Base-by-base conservation (phyloP, 768 basidiomycete genomes). In the Sarcomyxa edulis region DNA sequence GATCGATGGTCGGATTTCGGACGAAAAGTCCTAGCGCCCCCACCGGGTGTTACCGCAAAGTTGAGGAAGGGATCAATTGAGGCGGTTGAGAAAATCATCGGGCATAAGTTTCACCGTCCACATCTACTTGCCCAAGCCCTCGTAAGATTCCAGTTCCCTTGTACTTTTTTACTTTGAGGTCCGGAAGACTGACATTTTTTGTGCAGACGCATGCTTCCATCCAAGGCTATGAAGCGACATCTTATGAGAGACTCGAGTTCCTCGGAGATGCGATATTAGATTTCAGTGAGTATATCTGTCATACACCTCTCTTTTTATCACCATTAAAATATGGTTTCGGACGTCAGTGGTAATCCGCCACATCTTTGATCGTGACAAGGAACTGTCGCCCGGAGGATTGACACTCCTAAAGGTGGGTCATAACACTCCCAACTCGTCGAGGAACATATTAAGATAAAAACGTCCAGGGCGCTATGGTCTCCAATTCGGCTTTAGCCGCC, bases 261-360 rank as follows among this genome's bases (percentile, higher is more conserved):
- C 66, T 91, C 27, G 90, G 90, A 9, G 90, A 93, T 60, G 86
- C 85, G 1, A 75, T 93, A 35, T 71, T 93, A 18, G 90, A 92
- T 56, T 84, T 88, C 42, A 59, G 89, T 91, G 51, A 39, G 85
- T 64, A 9, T 15, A 21, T 16, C 20, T 28, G 32, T 20, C 27
- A 37, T 33, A 26, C 21, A 40, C 20, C 32, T 33, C 37, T 20
- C 22, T 30, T n/a, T 28, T 36, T 32, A 44, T 31, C 36, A 31
- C 30, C 14, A 45, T 37, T 43, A 21, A 48, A n/a, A n/a, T n/a
- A n/a, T n/a, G 3, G 6, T 26, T 24, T 38, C 38, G 32, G 32
- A 12, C 22, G 28, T 35, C 47, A 91, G 89, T 89, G 65, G 78
- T 85, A 15, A 74, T 87, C 21, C 74, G 73, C 15, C 69, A 88